Evolutionary conservation across 345 rosid species (phyloP), one percentile per base, ranked within the genome.

Genomic region (Luvunga scandens): DNA sequence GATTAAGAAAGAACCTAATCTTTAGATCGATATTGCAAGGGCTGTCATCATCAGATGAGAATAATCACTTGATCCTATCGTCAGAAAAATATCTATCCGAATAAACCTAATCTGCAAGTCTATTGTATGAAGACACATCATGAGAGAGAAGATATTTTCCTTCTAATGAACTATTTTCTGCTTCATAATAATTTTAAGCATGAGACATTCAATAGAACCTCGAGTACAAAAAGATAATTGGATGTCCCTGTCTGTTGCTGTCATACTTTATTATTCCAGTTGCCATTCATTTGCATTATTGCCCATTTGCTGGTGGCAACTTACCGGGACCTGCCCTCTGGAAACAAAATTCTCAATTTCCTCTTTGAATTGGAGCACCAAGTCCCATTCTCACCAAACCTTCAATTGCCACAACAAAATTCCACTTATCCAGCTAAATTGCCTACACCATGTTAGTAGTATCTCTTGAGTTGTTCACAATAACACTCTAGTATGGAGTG

Each of bases 201-300:
- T 21, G 9, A 33, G 38, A 55, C 73, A 38, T 24, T 75, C 73
- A 62, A 75, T 80, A 63, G 30, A 57, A 69, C 63, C 81, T 61
- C 28, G 0, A 13, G 57, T 57, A 28, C 56, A 65, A 71, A 45
- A 66, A 64, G 69, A 50, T 30, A 60, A 27, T 33, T 39, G 39
- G 70, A n/a, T 67, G 83, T 82, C 84, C 73, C 75, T 66, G 56
- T 77, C 82, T 42, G 73, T 84, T 27, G 77, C 79, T 62, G 22
- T 86, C 84, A 72, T 28, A 42, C 30, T 66, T 42, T 69, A 69
- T 55, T 69, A 65, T 55, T 69, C 80, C 48, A 31, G 62, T 66
- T 53, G 33, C 70, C 56, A 72, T 80, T 14, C 36, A 27, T 27
- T 66, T 64, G 67, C 50, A 61, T 66, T 25, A 72, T 38, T 48